Evolutionary conservation across 2,329 filamentous ascomycete genomes (phyloP).

Genomic region (Xylariaceae sp.): DNA sequence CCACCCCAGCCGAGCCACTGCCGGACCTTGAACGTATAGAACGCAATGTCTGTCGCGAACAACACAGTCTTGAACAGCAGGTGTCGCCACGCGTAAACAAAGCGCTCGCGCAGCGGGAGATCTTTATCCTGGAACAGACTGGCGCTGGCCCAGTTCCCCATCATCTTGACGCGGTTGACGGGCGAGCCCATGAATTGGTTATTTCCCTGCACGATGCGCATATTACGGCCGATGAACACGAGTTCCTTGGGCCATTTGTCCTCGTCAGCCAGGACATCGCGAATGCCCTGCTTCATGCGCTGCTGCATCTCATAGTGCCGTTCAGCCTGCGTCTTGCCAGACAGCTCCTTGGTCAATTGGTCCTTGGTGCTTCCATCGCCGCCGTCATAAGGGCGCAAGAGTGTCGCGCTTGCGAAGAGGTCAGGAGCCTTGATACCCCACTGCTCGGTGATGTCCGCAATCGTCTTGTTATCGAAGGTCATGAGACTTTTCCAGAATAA

Average conservation of each 20-base stretch:
- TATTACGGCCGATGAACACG: conserved; percentile 89
- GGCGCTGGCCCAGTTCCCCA: conserved; percentile 85
- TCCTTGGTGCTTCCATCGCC: conserved; percentile 72
- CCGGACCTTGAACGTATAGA: conserved; percentile 79
- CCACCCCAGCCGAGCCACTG: conserved; percentile 79
- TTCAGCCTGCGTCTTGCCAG: conserved; percentile 65
- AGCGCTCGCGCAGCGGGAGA: conserved; percentile 66
- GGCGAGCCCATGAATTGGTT: conserved; percentile 90
- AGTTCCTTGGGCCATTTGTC: conserved; percentile 89
- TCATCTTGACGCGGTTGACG: conserved; percentile 93
- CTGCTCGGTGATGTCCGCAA: conserved; percentile 71
- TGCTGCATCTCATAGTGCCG: conserved; percentile 90
- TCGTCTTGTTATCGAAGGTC: conserved; percentile 87
- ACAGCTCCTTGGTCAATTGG: conserved; percentile 71
- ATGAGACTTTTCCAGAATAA: conserved; percentile 93
- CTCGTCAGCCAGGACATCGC: conserved; percentile 80
- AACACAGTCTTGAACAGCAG: conserved; percentile 82
- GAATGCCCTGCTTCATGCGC: conserved; percentile 73
- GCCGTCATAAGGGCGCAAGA: conserved; percentile 90
- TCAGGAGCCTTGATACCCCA: conserved; percentile 94
- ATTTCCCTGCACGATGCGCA: conserved; percentile 92
- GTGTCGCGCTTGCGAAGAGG: conserved; percentile 87
- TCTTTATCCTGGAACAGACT: conserved; percentile 79
- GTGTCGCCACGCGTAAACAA: conserved; percentile 76
- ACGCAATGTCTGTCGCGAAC: conserved; percentile 77